A percentile compares a stretch with the other conserved stretches of the same genome.
Evolutionary conservation across 371 early-diverging fungal genomes (phyloP).

Genomic region (Lichtheimia corymbifera): DNA sequence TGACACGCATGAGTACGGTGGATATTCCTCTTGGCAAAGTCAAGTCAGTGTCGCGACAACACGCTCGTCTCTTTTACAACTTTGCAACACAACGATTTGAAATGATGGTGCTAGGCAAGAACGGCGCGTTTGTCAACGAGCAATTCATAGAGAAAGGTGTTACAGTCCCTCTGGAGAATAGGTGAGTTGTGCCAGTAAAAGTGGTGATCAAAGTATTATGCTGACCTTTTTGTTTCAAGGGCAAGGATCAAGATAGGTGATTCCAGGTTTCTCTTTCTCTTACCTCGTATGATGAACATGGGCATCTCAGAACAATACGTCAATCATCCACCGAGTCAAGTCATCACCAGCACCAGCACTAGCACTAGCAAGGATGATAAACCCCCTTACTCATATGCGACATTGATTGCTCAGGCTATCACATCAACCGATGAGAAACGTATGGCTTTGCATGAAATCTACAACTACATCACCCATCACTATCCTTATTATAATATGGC

Average conservation of each 20-base stretch:
- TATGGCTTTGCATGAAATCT: slow-evolving; percentile 84
- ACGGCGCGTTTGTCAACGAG: slow-evolving; percentile 83
- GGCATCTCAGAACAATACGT: slow-evolving; percentile 18
- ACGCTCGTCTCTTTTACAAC: slow-evolving; percentile 82
- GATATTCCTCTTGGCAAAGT: slow-evolving; percentile 81
- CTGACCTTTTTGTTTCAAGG: slow-evolving; percentile 28
- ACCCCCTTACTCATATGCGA: slow-evolving; percentile 85
- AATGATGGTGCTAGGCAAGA: slow-evolving; percentile 81
- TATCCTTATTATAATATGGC: slow-evolving; percentile 83
- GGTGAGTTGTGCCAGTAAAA: slow-evolving; percentile 26
- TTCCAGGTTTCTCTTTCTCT: slow-evolving; percentile 74
- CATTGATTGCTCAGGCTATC: slow-evolving; percentile 87
- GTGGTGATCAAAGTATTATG: background rate
- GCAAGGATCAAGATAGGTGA: slow-evolving; percentile 83
- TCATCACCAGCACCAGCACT: background rate
- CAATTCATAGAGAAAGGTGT: slow-evolving; percentile 68
- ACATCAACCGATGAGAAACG: slow-evolving; percentile 66
- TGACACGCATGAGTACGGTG: slow-evolving; percentile 52
- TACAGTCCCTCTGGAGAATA: slow-evolving; percentile 71
- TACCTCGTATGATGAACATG: slow-evolving; percentile 54
- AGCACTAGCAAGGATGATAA: slow-evolving; percentile 41
- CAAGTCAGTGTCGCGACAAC: slow-evolving; percentile 82
- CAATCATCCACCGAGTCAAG: background rate
- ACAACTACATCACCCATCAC: slow-evolving; percentile 74
- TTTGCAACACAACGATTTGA: slow-evolving; percentile 77